These are phyloP conservation scores for Paxillus involutus DNA, from an alignment of 768 basidiomycete genomes.

Conservation along the genomic window DNA sequence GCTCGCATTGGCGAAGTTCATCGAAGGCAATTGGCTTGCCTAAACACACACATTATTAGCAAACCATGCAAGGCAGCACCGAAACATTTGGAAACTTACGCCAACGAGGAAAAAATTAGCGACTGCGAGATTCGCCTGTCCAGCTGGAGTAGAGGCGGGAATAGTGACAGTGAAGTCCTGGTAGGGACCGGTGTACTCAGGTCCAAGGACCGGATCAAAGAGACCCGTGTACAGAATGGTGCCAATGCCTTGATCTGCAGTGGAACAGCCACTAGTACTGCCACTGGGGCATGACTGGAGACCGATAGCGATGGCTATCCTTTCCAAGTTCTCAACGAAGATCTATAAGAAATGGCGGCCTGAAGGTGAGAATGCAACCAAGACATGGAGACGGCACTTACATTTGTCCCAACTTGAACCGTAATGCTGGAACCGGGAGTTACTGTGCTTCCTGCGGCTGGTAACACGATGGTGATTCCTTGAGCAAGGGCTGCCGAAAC, in stretches of 20 bases:
- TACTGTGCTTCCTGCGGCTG: constrained; percentile 30
- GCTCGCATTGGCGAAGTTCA: background rate
- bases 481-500: background rate
- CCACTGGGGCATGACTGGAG: constrained; percentile 33
- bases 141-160: constrained; percentile 27
- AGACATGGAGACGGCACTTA: constrained; percentile 21
- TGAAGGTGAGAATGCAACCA: background rate
- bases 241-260: constrained; percentile 31
- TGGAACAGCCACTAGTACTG: constrained; percentile 13
- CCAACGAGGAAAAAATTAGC: constrained; percentile 35
- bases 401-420: constrained; percentile 43
- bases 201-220: constrained; percentile 34
- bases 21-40: background rate
- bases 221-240: constrained; percentile 40
- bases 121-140: constrained; percentile 32
- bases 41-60: background rate
- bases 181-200: constrained; percentile 29
- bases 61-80: background rate
- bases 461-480: background rate
- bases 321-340: constrained; percentile 31
- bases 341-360: constrained; percentile 21
- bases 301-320: constrained; percentile 40
- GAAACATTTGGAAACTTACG: constrained; percentile 21
- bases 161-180: constrained; percentile 42
- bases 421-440: constrained; percentile 35